Evolutionary conservation across 1,139 yeast species (phyloP), one percentile per base, ranked within the genome.

Genomic region (Blastobotrys serpentis): DNA sequence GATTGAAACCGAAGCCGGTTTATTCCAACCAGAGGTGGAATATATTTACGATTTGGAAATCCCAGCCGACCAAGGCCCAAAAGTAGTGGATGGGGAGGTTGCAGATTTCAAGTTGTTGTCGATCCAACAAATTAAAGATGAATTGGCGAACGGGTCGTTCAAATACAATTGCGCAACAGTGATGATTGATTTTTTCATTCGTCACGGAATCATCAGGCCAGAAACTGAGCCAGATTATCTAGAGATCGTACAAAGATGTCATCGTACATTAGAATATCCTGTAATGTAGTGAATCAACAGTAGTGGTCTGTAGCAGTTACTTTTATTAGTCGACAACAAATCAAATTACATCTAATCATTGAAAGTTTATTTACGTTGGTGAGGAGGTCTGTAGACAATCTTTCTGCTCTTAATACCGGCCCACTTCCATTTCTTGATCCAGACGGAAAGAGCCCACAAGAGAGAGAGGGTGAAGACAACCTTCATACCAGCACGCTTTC

Each of bases 341-440:
- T 30, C n/a, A n/a, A n/a, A n/a, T n/a, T 30, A 11, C 34, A 30
- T 11, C 16, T 30, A 30, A 43, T 14, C 38, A 33, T n/a, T 33
- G 38, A 33, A 6, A 18, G 38, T 33, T 17, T 33, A 33, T 44
- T 44, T 43, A 16, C 26, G 44, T 37, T 48, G 42, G 23, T 40
- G 44, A 18, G 96, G 96, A 66, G 96, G 96, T 74, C 82, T 86
- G 80, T 84, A 92, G 67, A 82, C 82, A 72, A 88, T 79, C 84
- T 90, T 88, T 82, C 98, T 87, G 76, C 83, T 86, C 82, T 90
- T 90, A 73, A 92, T 78, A 66, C 90, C 85, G 67, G 90, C 82
- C 98, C 98, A 92, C 78, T 92, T 92, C 89, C 90, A 90, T 75
- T 86, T 87, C 86, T 94, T 92, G 64, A 89, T 90, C 87, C 94